Percentiles rank a stretch among this genome's conserved stretches.
Evolutionary conservation across 2,329 filamentous ascomycete genomes (phyloP).

Genomic region (Botrytis sinoallii): DNA sequence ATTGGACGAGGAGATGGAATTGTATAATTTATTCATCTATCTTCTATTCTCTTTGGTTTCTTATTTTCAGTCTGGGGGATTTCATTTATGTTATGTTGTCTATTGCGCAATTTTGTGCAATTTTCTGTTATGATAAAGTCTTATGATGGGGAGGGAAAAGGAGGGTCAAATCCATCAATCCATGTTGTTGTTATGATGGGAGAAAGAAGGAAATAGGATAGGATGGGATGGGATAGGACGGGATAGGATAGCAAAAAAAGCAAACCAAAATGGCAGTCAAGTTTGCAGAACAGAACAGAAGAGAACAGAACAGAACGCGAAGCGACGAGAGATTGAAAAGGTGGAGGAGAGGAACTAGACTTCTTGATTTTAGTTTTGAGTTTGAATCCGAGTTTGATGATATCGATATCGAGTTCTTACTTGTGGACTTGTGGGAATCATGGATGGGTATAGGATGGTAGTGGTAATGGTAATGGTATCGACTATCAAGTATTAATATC

Average conservation of each 20-base stretch:
- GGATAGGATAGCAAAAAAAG: not conserved
- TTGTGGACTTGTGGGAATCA: not conserved
- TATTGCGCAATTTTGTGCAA: not conserved
- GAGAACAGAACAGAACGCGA: not conserved
- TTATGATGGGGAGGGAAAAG: too few relatives aligned
- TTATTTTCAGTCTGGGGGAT: too few relatives aligned
- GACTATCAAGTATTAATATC: not conserved
- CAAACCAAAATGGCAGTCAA: conserved; percentile 5
- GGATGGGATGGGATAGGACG: too few relatives aligned
- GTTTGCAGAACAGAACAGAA: not conserved
- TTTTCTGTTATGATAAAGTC: not conserved
- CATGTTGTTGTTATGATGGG: not conserved
- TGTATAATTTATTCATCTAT: not conserved
- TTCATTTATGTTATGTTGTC: not conserved
- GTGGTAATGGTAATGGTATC: not conserved
- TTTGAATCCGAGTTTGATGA: not conserved
- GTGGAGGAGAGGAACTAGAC: not conserved
- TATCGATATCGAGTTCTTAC: not conserved
- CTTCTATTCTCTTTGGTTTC: not conserved
- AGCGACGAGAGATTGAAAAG: not conserved
- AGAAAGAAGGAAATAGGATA: not conserved
- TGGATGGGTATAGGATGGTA: not conserved
- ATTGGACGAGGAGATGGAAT: not conserved
- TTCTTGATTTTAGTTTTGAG: not conserved
- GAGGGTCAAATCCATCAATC: not conserved